Base-by-base conservation (phyloP, 1,139 yeast genomes). In the Yamadazyma buinensis region DNA sequence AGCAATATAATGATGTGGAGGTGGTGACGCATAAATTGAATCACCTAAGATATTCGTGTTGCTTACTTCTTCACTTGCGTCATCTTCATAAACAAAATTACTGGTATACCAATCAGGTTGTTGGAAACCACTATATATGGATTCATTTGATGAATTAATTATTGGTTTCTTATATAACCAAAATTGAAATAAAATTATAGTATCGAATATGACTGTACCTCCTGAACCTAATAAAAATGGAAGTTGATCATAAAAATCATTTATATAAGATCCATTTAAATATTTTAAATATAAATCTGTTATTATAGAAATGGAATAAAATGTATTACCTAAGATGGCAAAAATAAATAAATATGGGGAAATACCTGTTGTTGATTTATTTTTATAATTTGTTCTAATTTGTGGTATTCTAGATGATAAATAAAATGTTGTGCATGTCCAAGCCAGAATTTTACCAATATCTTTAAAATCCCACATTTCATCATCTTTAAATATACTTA, bases 401-500 rank as follows among this genome's bases (percentile, higher is more conserved):
- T 90, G 97, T 1, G 97, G 97, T 17, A 84, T 52, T 43, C 97
- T 64, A 4, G 95, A 84, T 6, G 77, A 63, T 26, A 87, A 65
- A 52, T 88, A 90, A 37, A 84, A 73, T 4, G 58, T 46, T 0
- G 94, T 83, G 42, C 95, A 86, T 1, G 71, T 49, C 94, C 95
- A 88, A 0, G 95, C 90, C 39, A 80, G 64, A 0, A 72, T 34
- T 8, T 62, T 53, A 0, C 94, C 95, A 28, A 56, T 30, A 54
- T 35, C 35, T 17, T 36, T 17, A 23, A 15, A 13, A 25, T 25
- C 13, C 14, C n/a, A 23, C 13, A 17, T 5, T 5, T 17, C 7
- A 17, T 7, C 22, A 9, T 14, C 22, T n/a, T n/a, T 21, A 21
- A 21, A 5, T 4, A 13, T 5, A 12, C 15, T 12, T 8, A 13